Conservation (phyloP, 805 yeast genomes). For the Kuraishia borneana region DNA sequence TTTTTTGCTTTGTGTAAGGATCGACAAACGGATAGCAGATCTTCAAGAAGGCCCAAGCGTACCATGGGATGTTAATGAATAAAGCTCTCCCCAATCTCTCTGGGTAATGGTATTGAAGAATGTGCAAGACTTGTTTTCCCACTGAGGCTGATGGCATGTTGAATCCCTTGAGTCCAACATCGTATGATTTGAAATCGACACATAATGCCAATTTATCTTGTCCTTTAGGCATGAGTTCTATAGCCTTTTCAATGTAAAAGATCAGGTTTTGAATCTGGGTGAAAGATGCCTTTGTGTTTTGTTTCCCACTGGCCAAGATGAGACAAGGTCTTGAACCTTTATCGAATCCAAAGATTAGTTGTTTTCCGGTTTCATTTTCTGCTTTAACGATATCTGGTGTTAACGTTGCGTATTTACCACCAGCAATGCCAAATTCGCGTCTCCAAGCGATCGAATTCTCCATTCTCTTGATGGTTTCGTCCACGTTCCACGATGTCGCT, state of each 20-base stretch:
- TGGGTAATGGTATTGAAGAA: conserved; percentile 85
- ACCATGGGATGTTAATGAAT: conserved; percentile 76
- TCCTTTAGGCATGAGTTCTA: conserved; percentile 81
- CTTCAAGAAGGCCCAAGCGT: conserved; percentile 83
- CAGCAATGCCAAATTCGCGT: conserved; percentile 73
- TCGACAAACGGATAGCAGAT: conserved; percentile 85
- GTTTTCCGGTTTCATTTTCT: conserved; percentile 81
- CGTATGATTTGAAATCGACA: conserved; percentile 74
- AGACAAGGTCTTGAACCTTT: conserved; percentile 75
- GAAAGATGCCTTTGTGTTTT: conserved; percentile 72
- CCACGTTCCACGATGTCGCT: conserved; percentile 83
- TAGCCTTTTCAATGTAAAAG: conserved; percentile 76
- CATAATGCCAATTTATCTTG: conserved; percentile 78
- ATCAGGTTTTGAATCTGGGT: conserved; percentile 85
- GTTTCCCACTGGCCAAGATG: conserved; percentile 77
- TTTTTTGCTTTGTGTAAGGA: conserved; percentile 77
- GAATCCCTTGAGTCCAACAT: conserved; percentile 34
- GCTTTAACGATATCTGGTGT: conserved; percentile 34
- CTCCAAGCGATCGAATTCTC: conserved; percentile 84
- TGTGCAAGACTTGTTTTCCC: conserved; percentile 76
- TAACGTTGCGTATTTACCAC: conserved; percentile 30
- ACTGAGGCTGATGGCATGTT: conserved; percentile 68
- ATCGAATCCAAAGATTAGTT: conserved; percentile 75
- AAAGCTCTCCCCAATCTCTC: conserved; percentile 82
- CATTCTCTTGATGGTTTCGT: conserved; percentile 64